Base-by-base conservation (phyloP, 805 yeast genomes). In the Suhomyces vadensis region DNA sequence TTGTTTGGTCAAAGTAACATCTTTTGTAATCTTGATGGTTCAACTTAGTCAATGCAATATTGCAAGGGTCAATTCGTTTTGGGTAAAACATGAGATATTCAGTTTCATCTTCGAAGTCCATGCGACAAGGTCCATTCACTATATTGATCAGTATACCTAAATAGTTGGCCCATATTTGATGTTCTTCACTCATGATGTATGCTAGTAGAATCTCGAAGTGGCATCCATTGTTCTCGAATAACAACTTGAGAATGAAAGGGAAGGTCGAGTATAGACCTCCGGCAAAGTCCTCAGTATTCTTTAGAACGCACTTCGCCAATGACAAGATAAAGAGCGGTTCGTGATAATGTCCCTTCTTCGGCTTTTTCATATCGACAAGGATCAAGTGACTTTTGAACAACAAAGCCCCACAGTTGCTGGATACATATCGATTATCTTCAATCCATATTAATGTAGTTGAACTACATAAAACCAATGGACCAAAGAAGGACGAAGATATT, bases 361-460 rank as follows among this genome's bases (percentile, higher is more conserved):
- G 40, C 46, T 59, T 61, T 19, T 54, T 38, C 13, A 62, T 47
- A 19, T 63, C 47, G 9, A 70, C 60, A 26, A 77, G 46, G 1
- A 81, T 49, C 21, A 81, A 53, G 55, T 79, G 82, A 4, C 80
- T 69, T 47, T 80, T 77, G 62, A 77, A 80, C 16, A 79, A 52
- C 35, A 79, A 44, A 35, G 56, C 68, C 42, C 64, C 79, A 58
- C 61, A 54, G 45, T 43, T 57, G 16, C 51, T 42, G 33, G 46
- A 41, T n/a, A 38, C 17, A 16, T 39, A 13, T 22, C 35, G 36
- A 4, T 46, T 54, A 1, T 52, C 46, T 13, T 63, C 64, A 2
- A 67, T 33, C 77, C 80, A 80, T 1, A 69, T 58, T 2, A 63
- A 53, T 11, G 57, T 56, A 19, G 73, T 57, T 0, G 77, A 64